Evolutionary conservation across 2,329 filamentous ascomycete species (phyloP).

Genomic region (Aspergillus ustus): DNA sequence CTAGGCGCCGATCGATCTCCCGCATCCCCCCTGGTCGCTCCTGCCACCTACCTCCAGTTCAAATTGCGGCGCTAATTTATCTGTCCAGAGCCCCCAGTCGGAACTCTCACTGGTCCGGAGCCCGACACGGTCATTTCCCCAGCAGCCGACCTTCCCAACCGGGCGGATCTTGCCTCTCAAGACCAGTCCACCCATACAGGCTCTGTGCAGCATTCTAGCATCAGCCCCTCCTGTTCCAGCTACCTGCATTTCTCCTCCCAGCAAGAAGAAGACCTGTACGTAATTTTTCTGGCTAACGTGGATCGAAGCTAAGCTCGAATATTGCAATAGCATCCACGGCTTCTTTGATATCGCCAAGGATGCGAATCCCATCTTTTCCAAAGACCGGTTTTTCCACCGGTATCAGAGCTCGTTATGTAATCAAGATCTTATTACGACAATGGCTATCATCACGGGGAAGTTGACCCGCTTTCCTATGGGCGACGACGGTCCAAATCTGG

Average conservation of each 20-base stretch:
- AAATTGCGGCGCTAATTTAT: too few species aligned
- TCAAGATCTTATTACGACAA: constrained; percentile 29
- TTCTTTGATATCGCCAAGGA: constrained; percentile 39
- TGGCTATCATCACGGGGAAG: constrained; percentile 36
- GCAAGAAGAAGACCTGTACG: constrained; percentile 1
- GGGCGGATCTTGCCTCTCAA: too few species aligned
- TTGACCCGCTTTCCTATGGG: constrained; percentile 16
- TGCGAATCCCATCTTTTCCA: constrained; percentile 37
- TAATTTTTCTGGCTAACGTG: too few species aligned
- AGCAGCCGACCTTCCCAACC: too few species aligned
- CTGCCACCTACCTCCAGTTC: too few species aligned
- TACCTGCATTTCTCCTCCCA: background rate
- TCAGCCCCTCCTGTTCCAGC: background rate
- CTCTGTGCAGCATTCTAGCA: background rate
- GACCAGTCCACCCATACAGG: too few species aligned
- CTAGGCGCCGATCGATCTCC: too few species aligned
- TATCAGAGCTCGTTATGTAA: constrained; percentile 27
- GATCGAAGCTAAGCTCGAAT: too few species aligned
- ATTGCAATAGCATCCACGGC: constrained; percentile 21
- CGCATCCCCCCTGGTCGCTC: too few species aligned
- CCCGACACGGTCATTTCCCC: too few species aligned
- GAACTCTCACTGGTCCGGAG: too few species aligned
- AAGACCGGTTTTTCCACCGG: constrained; percentile 28
- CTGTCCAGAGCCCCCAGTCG: too few species aligned
- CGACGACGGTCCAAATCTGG: constrained; percentile 2